Conservation (phyloP, 768 basidiomycete species). For the Auricularia sp. region DNA sequence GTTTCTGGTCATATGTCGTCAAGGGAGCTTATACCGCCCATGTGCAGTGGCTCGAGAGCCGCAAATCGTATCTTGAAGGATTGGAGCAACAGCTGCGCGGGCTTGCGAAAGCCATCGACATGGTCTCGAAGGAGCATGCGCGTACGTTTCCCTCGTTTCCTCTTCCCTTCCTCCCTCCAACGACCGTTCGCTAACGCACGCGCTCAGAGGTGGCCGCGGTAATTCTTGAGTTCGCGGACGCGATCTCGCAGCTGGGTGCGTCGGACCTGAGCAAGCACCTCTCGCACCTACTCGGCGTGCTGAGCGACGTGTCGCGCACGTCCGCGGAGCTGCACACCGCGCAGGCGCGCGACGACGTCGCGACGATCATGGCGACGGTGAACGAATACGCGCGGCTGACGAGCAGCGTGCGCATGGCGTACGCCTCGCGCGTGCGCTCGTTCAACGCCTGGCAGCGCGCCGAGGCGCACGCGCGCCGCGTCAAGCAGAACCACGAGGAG, state of each 20-base stretch:
- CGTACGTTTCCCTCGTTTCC: conserved; percentile 34
- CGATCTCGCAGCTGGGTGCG: conserved; percentile 55
- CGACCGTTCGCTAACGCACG: background rate
- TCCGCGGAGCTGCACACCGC: conserved; percentile 62
- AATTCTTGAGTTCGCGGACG: conserved; percentile 71
- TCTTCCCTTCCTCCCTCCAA: background rate
- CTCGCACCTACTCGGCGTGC: conserved; percentile 52
- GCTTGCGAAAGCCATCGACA: conserved; percentile 77
- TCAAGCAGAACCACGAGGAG: conserved; percentile 71
- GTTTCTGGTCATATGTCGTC: background rate
- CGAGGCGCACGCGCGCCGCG: conserved; percentile 63
- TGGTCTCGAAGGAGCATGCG: conserved; percentile 71
- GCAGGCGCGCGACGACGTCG: conserved; percentile 76
- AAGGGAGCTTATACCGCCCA: background rate
- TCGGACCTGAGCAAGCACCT: conserved; percentile 67
- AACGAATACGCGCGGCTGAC: conserved; percentile 94
- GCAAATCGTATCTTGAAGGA: conserved; percentile 75
- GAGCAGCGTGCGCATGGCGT: conserved; percentile 76
- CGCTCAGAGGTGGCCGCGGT: conserved; percentile 53
- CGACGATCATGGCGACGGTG: conserved; percentile 69
- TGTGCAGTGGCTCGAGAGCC: conserved; percentile 86
- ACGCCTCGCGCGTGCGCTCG: conserved; percentile 74
- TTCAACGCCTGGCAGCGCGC: conserved; percentile 73
- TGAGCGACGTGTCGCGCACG: conserved; percentile 66
- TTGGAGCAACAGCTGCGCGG: conserved; percentile 83